A percentile compares a stretch with the other conserved stretches of the same genome.
phyloP scores from a whole-genome alignment of 1,139 yeast genomes.

The Chernovozyma sophiae-reginae region DNA sequence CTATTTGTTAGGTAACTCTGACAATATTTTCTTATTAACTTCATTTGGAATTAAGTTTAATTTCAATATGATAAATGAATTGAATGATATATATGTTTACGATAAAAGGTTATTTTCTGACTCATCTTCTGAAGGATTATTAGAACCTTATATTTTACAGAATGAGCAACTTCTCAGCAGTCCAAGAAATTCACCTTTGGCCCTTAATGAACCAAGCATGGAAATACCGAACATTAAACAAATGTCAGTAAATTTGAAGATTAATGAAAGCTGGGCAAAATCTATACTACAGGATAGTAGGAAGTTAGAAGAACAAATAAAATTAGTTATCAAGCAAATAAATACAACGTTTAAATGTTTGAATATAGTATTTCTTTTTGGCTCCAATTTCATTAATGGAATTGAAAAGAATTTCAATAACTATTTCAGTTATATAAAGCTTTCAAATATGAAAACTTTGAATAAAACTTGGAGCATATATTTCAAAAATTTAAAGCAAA shows the following conservation, averaged over 20 bases:
- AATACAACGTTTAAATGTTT: slow-evolving; percentile 49
- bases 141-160: slow-evolving; percentile 13
- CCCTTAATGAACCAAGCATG: too few relatives aligned
- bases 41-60: slow-evolving; percentile 63
- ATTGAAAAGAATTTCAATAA: slow-evolving; percentile 51
- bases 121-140: slow-evolving; percentile 7
- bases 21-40: slow-evolving; percentile 55
- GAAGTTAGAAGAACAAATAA: slow-evolving; percentile 18
- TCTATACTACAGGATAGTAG: slow-evolving; percentile 18
- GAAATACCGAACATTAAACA: slow-evolving; percentile 10
- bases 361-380: slow-evolving; percentile 55
- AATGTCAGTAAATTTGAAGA: slow-evolving; percentile 20
- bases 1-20: slow-evolving; percentile 32
- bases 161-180: slow-evolving; percentile 7
- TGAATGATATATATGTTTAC: slow-evolving; percentile 52
- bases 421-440: slow-evolving; percentile 43
- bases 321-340: slow-evolving; percentile 22
- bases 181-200: not conserved
- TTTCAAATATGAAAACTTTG: slow-evolving; percentile 45
- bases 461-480: slow-evolving; percentile 46
- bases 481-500: slow-evolving; percentile 32
- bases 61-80: slow-evolving; percentile 43
- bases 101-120: slow-evolving; percentile 50
- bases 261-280: slow-evolving; percentile 27
- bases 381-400: slow-evolving; percentile 46